phyloP scores from a whole-genome alignment of 106 monocot genomes.

The Xerophyta viscosa region DNA sequence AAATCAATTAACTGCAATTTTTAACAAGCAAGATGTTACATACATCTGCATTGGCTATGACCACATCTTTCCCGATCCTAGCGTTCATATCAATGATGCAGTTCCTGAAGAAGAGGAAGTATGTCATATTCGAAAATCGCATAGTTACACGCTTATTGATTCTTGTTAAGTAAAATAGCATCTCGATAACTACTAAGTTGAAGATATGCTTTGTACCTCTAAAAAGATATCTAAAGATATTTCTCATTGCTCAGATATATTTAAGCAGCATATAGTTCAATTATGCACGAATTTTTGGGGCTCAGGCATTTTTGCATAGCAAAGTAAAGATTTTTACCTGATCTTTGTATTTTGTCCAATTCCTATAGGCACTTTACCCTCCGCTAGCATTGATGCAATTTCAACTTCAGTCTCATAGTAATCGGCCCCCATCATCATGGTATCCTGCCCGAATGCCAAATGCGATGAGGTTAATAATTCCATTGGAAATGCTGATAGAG shows the following conservation, averaged over 20 bases:
- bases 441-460: conserved; percentile 54
- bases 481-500: neutral
- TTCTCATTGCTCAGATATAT: too few species aligned
- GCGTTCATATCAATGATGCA: conserved; percentile 94
- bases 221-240: too few species aligned
- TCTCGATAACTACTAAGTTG: too few species aligned
- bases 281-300: too few species aligned
- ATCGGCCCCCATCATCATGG: conserved; percentile 92
- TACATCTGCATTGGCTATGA: conserved; percentile 70
- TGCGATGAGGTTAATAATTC: neutral
- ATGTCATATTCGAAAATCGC: neutral
- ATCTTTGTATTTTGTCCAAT: conserved; percentile 74
- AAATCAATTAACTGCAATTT: too few species aligned
- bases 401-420: conserved; percentile 88
- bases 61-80: conserved; percentile 75
- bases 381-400: conserved; percentile 56
- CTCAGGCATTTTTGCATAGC: too few species aligned
- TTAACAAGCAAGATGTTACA: neutral
- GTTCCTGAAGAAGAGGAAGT: conserved; percentile 30
- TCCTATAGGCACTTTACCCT: conserved; percentile 86
- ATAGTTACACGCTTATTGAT: neutral
- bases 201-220: too few species aligned
- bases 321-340: too few species aligned
- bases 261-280: too few species aligned
- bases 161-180: neutral